These are phyloP conservation scores for Alternaria gansuensis DNA, from an alignment of 2,329 filamentous ascomycete species.

Conservation along the genomic window DNA sequence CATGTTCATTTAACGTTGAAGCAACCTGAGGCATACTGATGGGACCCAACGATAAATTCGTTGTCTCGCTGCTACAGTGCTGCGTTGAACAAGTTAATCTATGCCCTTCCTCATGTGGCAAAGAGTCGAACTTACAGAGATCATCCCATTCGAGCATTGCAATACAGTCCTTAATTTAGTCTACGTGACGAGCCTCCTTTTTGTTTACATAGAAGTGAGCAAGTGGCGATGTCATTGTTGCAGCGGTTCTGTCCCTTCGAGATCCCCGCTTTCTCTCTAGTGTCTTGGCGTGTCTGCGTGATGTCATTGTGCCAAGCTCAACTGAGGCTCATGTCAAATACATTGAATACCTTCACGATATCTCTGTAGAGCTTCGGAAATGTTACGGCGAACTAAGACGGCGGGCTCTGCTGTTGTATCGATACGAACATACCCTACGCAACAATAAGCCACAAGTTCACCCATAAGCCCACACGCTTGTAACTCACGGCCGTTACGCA, in stretches of 20 bases:
- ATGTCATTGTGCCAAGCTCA: constrained; percentile 11
- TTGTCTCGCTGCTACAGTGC: constrained; percentile 20
- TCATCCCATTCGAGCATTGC: constrained; percentile 16
- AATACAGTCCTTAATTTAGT: background rate
- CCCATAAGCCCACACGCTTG: constrained; percentile 1
- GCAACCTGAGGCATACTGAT: constrained; percentile 1
- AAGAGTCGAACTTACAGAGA: constrained; percentile 7
- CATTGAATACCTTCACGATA: background rate
- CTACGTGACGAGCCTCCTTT: background rate
- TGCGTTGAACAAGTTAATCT: constrained; percentile 4
- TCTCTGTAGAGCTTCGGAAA: background rate
- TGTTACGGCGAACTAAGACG: background rate
- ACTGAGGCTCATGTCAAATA: constrained; percentile 2
- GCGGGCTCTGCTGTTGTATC: background rate
- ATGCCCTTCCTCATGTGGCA: background rate
- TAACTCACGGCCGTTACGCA: constrained; percentile 13
- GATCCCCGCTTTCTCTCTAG: constrained; percentile 12
- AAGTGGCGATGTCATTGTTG: constrained; percentile 6
- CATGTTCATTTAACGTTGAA: background rate
- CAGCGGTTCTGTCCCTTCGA: constrained; percentile 1
- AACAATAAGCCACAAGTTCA: background rate
- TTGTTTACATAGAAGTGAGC: background rate
- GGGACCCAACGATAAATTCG: constrained; percentile 14
- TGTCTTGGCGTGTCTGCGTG: constrained; percentile 11
- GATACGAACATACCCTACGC: background rate